Percentiles rank a stretch among this genome's conserved stretches.
Conservation (phyloP, 208 protist genomes). For the Naegleria gruberi region DNA sequence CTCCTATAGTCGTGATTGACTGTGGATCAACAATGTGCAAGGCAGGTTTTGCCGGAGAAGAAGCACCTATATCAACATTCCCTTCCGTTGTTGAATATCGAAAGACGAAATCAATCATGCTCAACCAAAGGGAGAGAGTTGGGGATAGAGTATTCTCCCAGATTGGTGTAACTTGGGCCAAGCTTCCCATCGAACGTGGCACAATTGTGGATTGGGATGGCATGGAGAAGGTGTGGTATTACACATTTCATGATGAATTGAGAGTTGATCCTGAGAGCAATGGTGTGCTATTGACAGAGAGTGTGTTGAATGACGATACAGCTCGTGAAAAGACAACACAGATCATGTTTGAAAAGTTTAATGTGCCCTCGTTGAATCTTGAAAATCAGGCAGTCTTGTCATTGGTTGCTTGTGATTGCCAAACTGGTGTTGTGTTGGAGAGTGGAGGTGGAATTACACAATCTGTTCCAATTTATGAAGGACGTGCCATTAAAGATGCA, state of each 20-base stretch:
- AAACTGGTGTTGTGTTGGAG: not conserved
- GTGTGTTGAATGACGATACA: slow-evolving; percentile 47
- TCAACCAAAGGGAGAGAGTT: slow-evolving; percentile 43
- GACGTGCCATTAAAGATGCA: not conserved
- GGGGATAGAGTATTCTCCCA: slow-evolving; percentile 42
- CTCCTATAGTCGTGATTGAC: slow-evolving; percentile 43
- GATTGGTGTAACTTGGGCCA: no score
- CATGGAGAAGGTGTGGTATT: slow-evolving; percentile 54
- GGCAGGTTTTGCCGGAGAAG: slow-evolving; percentile 43
- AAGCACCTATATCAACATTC: slow-evolving; percentile 39
- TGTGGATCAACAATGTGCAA: slow-evolving; percentile 27
- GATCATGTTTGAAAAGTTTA: slow-evolving; percentile 9
- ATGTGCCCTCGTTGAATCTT: not conserved
- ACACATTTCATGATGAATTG: slow-evolving; percentile 19
- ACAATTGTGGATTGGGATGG: slow-evolving; percentile 43
- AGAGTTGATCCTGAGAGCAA: not conserved
- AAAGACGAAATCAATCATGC: not conserved
- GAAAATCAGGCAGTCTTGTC: not conserved
- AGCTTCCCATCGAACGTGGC: slow-evolving; percentile 41
- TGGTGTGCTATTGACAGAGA: slow-evolving; percentile 42
- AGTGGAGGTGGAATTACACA: not conserved
- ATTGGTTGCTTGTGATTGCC: not conserved
- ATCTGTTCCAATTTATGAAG: not conserved
- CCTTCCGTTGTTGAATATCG: slow-evolving; percentile 31
- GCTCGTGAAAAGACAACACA: slow-evolving; percentile 40